Percentiles rank a stretch among this genome's conserved stretches.
Conservation (phyloP, 768 basidiomycete genomes). For the Suillus variegatus region DNA sequence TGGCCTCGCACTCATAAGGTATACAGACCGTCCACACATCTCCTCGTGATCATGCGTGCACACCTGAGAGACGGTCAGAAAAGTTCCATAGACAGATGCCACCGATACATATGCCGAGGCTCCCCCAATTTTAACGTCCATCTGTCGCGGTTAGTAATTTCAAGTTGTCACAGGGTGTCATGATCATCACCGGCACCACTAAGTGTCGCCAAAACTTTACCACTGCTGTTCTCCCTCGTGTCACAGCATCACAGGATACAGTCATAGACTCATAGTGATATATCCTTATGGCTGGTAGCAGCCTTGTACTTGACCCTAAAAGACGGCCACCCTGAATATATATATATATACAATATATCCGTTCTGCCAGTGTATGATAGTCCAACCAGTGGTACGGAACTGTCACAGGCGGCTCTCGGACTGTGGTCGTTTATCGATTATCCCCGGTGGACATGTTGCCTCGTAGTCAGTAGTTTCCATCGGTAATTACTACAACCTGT, state of each 20-base stretch:
- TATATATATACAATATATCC: not conserved
- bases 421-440: not conserved
- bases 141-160: not conserved
- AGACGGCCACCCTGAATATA: not conserved
- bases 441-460: not conserved
- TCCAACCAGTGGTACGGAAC: not conserved
- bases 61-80: not conserved
- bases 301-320: not conserved
- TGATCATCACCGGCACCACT: not conserved
- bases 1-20: too few species aligned
- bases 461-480: not conserved
- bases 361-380: not conserved
- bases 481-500: not conserved
- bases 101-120: not conserved
- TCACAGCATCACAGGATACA: not conserved
- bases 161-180: not conserved
- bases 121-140: not conserved
- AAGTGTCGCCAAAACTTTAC: not conserved
- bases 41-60: not conserved
- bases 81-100: not conserved
- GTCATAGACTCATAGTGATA: not conserved
- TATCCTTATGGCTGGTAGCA: not conserved
- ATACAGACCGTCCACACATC: not conserved
- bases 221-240: not conserved
- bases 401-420: not conserved